Conservation (phyloP, 495 filamentous ascomycete species). For the Penicillium subrubescens region DNA sequence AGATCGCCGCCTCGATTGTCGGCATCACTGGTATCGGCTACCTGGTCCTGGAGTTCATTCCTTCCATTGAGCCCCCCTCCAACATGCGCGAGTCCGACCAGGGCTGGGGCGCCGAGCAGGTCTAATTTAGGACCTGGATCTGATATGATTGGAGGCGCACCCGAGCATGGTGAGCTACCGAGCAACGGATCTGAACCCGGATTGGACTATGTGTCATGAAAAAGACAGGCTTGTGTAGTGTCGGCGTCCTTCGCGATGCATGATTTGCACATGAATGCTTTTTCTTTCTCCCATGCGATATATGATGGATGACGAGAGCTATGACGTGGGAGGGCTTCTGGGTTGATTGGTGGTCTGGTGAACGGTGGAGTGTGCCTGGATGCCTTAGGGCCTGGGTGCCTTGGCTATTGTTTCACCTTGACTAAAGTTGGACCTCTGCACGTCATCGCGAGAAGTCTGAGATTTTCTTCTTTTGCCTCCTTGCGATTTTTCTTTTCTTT, state of each 20-base stretch:
- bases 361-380: not conserved
- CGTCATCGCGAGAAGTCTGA: not conserved
- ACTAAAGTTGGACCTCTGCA: not conserved
- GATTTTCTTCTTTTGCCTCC: not conserved
- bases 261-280: not conserved
- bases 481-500: not conserved
- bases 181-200: not conserved
- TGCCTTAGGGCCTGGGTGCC: not conserved
- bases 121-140: conserved; percentile 49
- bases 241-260: not conserved
- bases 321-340: not conserved
- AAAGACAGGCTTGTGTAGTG: not conserved
- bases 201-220: not conserved
- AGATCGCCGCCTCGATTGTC: conserved; percentile 70
- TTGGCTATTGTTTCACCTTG: not conserved
- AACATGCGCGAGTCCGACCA: conserved; percentile 95
- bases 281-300: not conserved
- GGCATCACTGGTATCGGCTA: conserved; percentile 79
- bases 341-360: not conserved
- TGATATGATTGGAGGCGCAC: not conserved
- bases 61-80: conserved; percentile 92
- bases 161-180: not conserved
- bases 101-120: conserved; percentile 90
- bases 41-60: conserved; percentile 85
- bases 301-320: not conserved